Conservation (phyloP, 805 yeast genomes). For the Teunomyces pallodes region DNA sequence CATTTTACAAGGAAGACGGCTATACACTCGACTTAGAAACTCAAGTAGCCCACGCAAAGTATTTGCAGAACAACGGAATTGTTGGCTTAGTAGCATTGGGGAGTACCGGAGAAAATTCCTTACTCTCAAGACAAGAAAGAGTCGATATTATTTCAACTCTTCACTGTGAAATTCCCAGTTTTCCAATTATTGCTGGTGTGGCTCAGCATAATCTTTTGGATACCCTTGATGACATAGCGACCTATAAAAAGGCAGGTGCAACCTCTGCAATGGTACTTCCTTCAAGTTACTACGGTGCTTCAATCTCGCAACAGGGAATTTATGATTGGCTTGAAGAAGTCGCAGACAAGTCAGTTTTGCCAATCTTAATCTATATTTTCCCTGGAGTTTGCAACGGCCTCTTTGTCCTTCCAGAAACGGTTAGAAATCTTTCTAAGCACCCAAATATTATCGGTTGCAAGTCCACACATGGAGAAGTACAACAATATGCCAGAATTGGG, state of each 20-base stretch:
- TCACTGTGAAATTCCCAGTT: conserved; percentile 37
- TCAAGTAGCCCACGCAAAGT: conserved; percentile 44
- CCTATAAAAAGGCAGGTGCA: conserved; percentile 39
- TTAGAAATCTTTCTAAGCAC: conserved; percentile 42
- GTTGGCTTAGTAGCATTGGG: conserved; percentile 50
- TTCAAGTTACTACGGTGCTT: conserved; percentile 48
- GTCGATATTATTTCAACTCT: conserved; percentile 27
- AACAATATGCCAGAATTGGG: conserved; percentile 46
- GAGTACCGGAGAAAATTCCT: conserved; percentile 56
- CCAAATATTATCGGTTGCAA: conserved; percentile 52
- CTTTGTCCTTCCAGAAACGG: conserved; percentile 34
- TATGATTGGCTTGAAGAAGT: conserved; percentile 43
- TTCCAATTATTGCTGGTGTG: conserved; percentile 48
- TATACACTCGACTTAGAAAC: conserved; percentile 43
- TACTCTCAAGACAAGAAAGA: conserved; percentile 47
- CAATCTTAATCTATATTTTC: conserved; percentile 45
- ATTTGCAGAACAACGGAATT: conserved; percentile 43
- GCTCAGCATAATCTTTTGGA: conserved; percentile 46
- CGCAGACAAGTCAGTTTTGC: conserved; percentile 42
- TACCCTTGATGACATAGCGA: conserved; percentile 38
- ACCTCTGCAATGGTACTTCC: conserved; percentile 41
- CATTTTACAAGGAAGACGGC: conserved; percentile 48
- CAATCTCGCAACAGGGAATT: conserved; percentile 45
- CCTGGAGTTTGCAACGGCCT: conserved; percentile 51
- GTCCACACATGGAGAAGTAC: conserved; percentile 50